Evolutionary conservation across 2,329 filamentous ascomycete genomes (phyloP), one percentile per base, ranked within the genome.

Genomic region (Moelleriella libera): DNA sequence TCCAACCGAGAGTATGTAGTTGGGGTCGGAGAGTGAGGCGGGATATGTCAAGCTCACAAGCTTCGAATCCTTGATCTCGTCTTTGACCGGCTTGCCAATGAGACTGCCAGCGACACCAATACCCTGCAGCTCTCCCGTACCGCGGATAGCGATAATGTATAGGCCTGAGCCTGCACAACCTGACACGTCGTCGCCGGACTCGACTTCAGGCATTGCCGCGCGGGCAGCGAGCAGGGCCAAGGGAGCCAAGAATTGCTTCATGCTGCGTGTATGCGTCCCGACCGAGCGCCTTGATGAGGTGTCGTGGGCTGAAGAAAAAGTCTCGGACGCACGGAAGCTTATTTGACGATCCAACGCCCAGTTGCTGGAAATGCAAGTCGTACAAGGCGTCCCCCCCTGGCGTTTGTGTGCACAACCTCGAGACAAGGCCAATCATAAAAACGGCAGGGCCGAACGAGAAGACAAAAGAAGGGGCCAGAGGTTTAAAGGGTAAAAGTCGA

Each of bases 131-230:
- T 69, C 67, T 28, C 40, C 49, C 14, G 63, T 67, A 43, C 66
- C 67, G 41, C 67, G 62, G 11, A 65, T 62, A 46, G 64, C 63
- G 48, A 70, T 54, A 46, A 70, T 57, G 58, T 68, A 63, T 30
- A 68, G 55, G 43, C 66, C 64, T 40, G 40, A 41, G 9, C 58
- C 52, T 41, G 59, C 57, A 57, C 66, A 69, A 46, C 51, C 54
- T 42, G 57, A 51, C 30, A 53, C 54, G 45, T 53, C 44, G 6
- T 54, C 53, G 31, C 53, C 47, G 43, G 55, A 8, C 34, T 37
- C 34, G 56, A 46, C 54, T 56, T 41, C 49, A 14, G 58, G 56
- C 43, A 57, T 37, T 30, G 58, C 41, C n/a, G 41, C 44, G 29
- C 45, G 44, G n/a, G 50, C 51, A 32, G 52, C 48, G 44, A 52